Percentiles rank a stretch among this genome's conserved stretches.
Evolutionary conservation across 441 rosid species (phyloP).

Genomic region (Populus hybrid): DNA sequence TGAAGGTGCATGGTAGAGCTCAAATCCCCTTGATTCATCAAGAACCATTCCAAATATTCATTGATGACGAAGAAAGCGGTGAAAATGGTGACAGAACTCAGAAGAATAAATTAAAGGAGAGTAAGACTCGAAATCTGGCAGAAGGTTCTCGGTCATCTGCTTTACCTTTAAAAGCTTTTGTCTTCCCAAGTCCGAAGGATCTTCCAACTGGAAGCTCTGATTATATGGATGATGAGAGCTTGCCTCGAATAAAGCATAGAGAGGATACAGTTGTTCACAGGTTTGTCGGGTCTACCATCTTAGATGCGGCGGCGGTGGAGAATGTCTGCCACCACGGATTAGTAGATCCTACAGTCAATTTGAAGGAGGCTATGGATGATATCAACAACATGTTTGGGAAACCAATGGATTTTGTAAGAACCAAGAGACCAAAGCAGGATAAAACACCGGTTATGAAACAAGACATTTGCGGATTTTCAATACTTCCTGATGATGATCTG

Average conservation of each 20-base stretch:
- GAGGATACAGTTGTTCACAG: slow-evolving; percentile 86
- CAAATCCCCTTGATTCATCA: slow-evolving; percentile 30
- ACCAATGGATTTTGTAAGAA: slow-evolving; percentile 86
- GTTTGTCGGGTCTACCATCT: slow-evolving; percentile 85
- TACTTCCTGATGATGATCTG: slow-evolving; percentile 70
- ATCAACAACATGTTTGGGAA: slow-evolving; percentile 93
- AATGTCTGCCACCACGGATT: slow-evolving; percentile 97
- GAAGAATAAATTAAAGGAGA: slow-evolving; percentile 24
- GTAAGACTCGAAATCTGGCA: slow-evolving; percentile 23
- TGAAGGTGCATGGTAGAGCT: slow-evolving; percentile 23
- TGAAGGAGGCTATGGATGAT: slow-evolving; percentile 96
- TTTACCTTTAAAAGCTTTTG: slow-evolving; percentile 37
- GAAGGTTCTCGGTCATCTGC: slow-evolving; percentile 23
- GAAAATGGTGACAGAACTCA: slow-evolving; percentile 33
- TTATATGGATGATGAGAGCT: slow-evolving; percentile 36
- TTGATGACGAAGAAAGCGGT: slow-evolving; percentile 57
- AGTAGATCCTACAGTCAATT: slow-evolving; percentile 90
- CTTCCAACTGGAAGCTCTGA: slow-evolving; percentile 51
- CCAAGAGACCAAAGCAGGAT: slow-evolving; percentile 60
- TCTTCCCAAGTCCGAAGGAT: slow-evolving; percentile 64
- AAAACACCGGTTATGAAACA: slow-evolving; percentile 34
- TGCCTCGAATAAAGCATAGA: slow-evolving; percentile 47
- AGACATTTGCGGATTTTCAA: slow-evolving; percentile 54
- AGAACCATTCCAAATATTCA: slow-evolving; percentile 53
- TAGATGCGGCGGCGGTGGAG: slow-evolving; percentile 76